Evolutionary conservation across 2,329 filamentous ascomycete species (phyloP).

Genomic region (Fusarium anthophilum): DNA sequence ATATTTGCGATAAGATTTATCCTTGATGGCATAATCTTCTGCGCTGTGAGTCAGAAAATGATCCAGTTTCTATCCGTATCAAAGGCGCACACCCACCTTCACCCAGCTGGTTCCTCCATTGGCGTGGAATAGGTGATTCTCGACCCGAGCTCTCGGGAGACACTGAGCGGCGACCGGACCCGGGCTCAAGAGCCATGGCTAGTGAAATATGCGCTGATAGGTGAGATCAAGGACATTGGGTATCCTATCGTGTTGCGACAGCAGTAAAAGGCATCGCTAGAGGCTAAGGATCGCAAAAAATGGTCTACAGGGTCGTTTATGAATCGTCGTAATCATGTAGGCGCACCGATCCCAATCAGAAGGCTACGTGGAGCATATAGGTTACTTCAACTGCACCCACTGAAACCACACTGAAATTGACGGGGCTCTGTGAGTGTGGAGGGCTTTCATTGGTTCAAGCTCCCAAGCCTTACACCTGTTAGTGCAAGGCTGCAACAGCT

Average conservation of each 20-base stretch:
- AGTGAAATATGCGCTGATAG: conserved; percentile 34
- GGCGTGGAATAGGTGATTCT: conserved; percentile 77
- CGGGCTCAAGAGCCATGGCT: conserved; percentile 72
- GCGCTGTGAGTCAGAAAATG: conserved; percentile 14
- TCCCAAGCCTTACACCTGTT: conserved; percentile 16
- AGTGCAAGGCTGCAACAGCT: conserved; percentile 42
- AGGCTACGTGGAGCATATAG: conserved; percentile 42
- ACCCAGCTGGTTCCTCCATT: conserved; percentile 80
- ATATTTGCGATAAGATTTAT: conserved; percentile 86
- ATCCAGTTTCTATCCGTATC: background rate
- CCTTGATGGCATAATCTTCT: conserved; percentile 67
- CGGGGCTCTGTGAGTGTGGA: background rate
- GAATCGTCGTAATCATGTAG: conserved; percentile 29
- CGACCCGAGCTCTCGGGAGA: conserved; percentile 89
- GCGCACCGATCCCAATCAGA: conserved; percentile 35
- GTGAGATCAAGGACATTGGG: conserved; percentile 35
- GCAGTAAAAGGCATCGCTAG: conserved; percentile 30
- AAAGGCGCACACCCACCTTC: conserved; percentile 67
- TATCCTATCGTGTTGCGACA: conserved; percentile 18
- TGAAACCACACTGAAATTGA: conserved; percentile 24
- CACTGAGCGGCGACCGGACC: conserved; percentile 63
- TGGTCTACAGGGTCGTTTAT: conserved; percentile 8
- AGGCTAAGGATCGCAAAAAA: conserved; percentile 1
- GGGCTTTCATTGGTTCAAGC: conserved; percentile 37
- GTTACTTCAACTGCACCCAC: conserved; percentile 26